phyloP scores from a whole-genome alignment of 2,329 filamentous ascomycete genomes.

The Ophiostoma ulmi region DNA sequence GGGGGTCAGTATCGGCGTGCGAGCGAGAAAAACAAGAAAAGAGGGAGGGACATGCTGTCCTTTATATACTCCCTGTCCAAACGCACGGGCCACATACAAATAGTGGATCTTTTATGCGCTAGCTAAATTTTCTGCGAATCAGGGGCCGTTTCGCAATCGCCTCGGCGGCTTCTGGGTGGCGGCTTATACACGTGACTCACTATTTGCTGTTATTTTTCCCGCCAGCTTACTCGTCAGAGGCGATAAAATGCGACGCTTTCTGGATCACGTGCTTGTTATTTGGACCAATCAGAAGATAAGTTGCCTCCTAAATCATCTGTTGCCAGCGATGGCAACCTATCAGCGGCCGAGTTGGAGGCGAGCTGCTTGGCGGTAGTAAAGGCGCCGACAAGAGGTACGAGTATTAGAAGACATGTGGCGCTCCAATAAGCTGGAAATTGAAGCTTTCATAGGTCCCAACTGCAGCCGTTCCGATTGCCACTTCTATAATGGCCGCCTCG shows the following conservation, averaged over 20 bases:
- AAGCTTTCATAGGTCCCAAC: too few relatives aligned
- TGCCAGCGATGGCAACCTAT: neutral
- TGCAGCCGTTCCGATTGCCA: too few relatives aligned
- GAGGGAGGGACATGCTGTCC: conserved; percentile 26
- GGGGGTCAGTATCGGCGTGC: conserved; percentile 22
- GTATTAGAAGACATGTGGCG: neutral
- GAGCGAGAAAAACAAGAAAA: conserved; percentile 23
- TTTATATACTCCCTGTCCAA: conserved; percentile 26
- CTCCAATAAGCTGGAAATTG: neutral
- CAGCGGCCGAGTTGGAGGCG: neutral
- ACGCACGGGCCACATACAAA: conserved; percentile 27
- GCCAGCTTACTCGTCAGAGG: neutral
- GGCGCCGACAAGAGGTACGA: neutral
- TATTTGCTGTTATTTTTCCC: neutral
- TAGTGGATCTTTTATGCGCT: conserved; percentile 23
- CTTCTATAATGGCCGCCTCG: too few relatives aligned
- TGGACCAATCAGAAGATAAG: neutral
- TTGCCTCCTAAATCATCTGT: neutral
- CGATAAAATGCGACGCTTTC: neutral
- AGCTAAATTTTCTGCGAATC: conserved; percentile 28
- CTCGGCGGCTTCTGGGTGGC: conserved; percentile 24
- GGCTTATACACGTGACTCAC: conserved; percentile 20
- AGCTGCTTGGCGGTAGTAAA: neutral
- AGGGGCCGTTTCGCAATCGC: conserved; percentile 26
- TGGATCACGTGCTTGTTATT: conserved; percentile 18